Conservation (phyloP, 768 basidiomycete genomes). For the Tephrocybe sp. region DNA sequence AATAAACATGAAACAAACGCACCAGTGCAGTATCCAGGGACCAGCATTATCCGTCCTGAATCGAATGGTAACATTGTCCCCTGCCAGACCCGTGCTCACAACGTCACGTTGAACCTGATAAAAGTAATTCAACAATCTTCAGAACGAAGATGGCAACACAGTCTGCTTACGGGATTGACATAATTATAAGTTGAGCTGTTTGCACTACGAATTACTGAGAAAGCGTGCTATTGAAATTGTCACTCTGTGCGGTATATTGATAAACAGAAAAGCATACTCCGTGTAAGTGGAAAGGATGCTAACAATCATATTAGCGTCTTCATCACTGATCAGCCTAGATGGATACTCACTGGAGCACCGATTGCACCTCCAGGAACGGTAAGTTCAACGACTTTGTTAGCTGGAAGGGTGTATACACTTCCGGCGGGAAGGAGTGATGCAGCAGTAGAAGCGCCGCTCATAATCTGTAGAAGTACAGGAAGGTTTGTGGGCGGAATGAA, state of each 20-base stretch:
- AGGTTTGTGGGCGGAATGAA: conserved; percentile 34
- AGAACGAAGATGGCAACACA: no score
- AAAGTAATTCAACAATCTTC: not conserved
- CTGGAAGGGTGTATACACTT: conserved; percentile 20
- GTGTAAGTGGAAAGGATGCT: conserved; percentile 49
- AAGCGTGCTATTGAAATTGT: not conserved
- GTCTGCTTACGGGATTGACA: conserved; percentile 36
- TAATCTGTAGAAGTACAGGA: no score
- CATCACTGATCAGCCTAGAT: no score
- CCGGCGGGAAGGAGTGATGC: no score
- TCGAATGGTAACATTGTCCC: conserved; percentile 40
- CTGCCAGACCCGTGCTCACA: conserved; percentile 28
- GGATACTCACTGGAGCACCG: not conserved
- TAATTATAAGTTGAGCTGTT: conserved; percentile 30
- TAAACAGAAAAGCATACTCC: conserved; percentile 36
- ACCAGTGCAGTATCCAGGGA: conserved; percentile 53
- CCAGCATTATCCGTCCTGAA: conserved; percentile 71
- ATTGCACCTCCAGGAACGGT: no score
- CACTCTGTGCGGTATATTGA: conserved; percentile 6
- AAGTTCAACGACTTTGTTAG: conserved; percentile 38
- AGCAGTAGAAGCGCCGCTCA: no score
- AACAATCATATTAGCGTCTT: not conserved
- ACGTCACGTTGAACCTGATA: conserved; percentile 26
- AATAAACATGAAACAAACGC: conserved; percentile 5
- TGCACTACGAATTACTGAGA: conserved; percentile 25